Evolutionary conservation across 192 early-diverging fungal species (phyloP).

Genomic region (Pecoramyces ruminantium): DNA sequence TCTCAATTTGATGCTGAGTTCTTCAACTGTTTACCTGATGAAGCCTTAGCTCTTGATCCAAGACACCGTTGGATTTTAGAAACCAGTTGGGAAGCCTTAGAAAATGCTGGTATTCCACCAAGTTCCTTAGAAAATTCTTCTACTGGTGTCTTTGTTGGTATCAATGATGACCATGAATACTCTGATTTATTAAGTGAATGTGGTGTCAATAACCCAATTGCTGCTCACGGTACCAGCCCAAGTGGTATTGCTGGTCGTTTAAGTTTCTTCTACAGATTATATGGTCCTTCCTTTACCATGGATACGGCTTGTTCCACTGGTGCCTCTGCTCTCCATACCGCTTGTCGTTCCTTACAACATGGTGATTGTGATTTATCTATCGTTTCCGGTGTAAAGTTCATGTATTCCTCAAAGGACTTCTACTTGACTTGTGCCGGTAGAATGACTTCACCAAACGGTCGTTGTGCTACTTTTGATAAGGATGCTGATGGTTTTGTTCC

Average conservation of each 20-base stretch:
- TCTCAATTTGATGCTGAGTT: neutral
- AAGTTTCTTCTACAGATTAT: constrained; percentile 8
- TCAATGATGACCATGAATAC: constrained; percentile 1
- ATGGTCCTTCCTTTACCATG: constrained; percentile 8
- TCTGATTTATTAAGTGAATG: constrained; percentile 1
- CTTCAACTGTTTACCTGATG: neutral
- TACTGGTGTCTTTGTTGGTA: constrained; percentile 11
- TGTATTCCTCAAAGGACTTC: neutral
- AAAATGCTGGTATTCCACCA: constrained; percentile 7
- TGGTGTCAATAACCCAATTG: neutral
- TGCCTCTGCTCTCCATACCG: constrained; percentile 10
- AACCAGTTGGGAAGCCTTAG: constrained; percentile 10
- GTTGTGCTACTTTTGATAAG: constrained; percentile 10
- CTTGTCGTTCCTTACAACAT: constrained; percentile 7
- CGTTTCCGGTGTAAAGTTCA: constrained; percentile 6
- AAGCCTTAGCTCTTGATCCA: constrained; percentile 8
- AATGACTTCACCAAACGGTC: constrained; percentile 10
- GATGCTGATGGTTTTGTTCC: constrained; percentile 18
- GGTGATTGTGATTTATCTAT: constrained; percentile 13
- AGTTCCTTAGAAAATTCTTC: constrained; percentile 2
- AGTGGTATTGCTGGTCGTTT: constrained; percentile 10
- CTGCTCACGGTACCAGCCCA: neutral
- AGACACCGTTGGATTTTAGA: neutral
- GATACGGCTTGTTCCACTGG: constrained; percentile 16
- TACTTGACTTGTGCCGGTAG: neutral